Base-by-base conservation (phyloP, 805 yeast genomes). In the Hanseniaspora lachancei region DNA sequence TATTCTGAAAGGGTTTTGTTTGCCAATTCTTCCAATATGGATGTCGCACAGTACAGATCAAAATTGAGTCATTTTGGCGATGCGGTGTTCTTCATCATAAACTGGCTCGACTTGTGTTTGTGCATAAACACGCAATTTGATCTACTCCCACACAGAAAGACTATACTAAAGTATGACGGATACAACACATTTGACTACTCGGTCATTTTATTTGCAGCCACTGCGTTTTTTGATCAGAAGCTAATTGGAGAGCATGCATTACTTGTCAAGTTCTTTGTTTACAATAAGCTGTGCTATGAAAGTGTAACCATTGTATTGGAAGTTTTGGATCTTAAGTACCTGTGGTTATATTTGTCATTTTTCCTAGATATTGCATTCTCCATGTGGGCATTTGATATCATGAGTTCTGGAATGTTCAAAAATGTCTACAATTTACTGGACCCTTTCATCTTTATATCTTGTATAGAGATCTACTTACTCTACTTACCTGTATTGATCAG, bases 101-200 rank as follows among this genome's bases (percentile, higher is more conserved):
- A 52, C 39, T 52, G 55, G 55, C 39, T 52, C 6, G 55, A 52
- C 20, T 44, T 47, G 18, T 52, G 55, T 23, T 24, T 52, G 15
- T 41, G 44, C 15, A 42, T 52, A 6, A 52, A 52, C 21, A 44
- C 47, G 5, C 55, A 52, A 21, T 52, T 52, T 20, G 47, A 52
- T 20, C 32, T 52, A 18, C 36, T 52, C 15, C 55, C 55, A 15
- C 55, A 52, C 4, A 52, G 55, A 52, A 52, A 52, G 23, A 43
- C 55, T 27, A 52, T 52, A 9, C 9, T 52, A 21, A 52, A 52
- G 27, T 52, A 52, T 27, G 55, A 52, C 12, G 55, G 55, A 2
- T 53, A 46, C 29, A 46, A 47, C 16, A 53, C 51, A 18, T 53
- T 47, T 53, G 56, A 53, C 23, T 53, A 46, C 34, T 53, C 56